These are phyloP conservation scores for Auriscalpium microsporum DNA, from an alignment of 768 basidiomycete species.

Conservation along the genomic window DNA sequence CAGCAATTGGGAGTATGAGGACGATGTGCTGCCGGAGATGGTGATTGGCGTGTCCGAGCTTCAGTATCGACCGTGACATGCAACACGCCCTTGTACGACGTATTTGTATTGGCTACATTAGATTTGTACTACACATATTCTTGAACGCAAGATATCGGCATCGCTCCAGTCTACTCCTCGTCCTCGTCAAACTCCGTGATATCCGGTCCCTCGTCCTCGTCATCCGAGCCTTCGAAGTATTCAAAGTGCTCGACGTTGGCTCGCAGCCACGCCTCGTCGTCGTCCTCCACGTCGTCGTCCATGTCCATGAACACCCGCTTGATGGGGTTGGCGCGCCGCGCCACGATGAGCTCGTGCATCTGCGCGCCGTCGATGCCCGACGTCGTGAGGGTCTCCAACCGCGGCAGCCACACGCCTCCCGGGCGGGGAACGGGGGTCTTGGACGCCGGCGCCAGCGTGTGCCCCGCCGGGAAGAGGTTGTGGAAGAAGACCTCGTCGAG, in stretches of 20 bases:
- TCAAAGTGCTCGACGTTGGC: constrained; percentile 42
- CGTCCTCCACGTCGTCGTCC: constrained; percentile 30
- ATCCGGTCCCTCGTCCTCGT: constrained; percentile 29
- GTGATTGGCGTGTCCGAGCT: constrained; percentile 38
- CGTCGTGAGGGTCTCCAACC: constrained; percentile 40
- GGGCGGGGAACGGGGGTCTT: neutral
- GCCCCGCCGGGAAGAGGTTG: constrained; percentile 7
- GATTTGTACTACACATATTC: constrained; percentile 8
- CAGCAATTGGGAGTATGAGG: constrained; percentile 15
- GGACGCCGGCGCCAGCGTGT: constrained; percentile 4
- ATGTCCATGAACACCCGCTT: constrained; percentile 37
- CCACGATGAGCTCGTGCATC: constrained; percentile 42
- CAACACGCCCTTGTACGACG: neutral
- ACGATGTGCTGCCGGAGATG: constrained; percentile 38
- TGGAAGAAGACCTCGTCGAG: constrained; percentile 23
- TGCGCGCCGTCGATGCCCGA: constrained; percentile 32
- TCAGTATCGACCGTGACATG: constrained; percentile 12
- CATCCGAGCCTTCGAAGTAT: constrained; percentile 45
- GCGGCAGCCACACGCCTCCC: constrained; percentile 35
- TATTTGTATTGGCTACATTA: constrained; percentile 9
- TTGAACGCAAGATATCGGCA: constrained; percentile 8
- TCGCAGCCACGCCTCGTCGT: constrained; percentile 44
- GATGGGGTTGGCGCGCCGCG: constrained; percentile 36
- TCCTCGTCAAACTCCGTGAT: constrained; percentile 13
- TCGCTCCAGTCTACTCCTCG: constrained; percentile 18